Evolutionary conservation across 2,329 filamentous ascomycete species (phyloP).

Genomic region (Arachnopeziza araneosa): DNA sequence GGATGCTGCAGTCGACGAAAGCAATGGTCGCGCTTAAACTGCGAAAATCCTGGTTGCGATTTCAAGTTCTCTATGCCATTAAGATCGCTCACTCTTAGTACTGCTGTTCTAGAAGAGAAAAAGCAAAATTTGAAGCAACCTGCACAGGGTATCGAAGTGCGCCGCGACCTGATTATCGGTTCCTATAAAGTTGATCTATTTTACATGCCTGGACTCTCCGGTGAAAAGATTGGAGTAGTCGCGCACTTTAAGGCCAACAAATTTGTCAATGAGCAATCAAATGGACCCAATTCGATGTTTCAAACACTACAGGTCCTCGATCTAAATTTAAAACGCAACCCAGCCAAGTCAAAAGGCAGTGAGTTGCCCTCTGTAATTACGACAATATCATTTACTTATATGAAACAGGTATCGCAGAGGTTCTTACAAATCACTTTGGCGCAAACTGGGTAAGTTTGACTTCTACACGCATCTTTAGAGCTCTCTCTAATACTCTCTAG

Average conservation of each 20-base stretch:
- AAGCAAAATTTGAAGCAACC: background rate
- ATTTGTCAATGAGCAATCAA: constrained; percentile 42
- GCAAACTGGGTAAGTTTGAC: constrained; percentile 44
- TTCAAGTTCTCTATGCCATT: constrained; percentile 34
- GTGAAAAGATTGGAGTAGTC: constrained; percentile 43
- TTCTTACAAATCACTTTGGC: constrained; percentile 32
- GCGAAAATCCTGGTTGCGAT: constrained; percentile 44
- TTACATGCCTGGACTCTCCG: constrained; percentile 39
- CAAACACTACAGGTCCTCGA: constrained; percentile 38
- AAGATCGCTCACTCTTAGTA: constrained; percentile 3
- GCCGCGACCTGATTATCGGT: constrained; percentile 17
- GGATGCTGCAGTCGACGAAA: constrained; percentile 54
- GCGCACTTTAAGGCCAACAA: constrained; percentile 52
- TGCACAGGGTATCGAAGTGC: background rate
- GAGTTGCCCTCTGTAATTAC: constrained; percentile 14
- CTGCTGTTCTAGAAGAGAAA: constrained; percentile 8
- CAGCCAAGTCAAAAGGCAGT: constrained; percentile 36
- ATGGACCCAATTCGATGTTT: constrained; percentile 62
- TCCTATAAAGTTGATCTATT: constrained; percentile 35
- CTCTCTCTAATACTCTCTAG: constrained; percentile 25
- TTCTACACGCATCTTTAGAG: background rate
- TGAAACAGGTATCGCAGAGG: background rate
- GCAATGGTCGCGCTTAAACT: constrained; percentile 58
- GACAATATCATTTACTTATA: background rate
- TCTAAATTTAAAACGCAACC: constrained; percentile 41